Conservation (phyloP, 2,329 filamentous ascomycete species). For the Calycina herbarum region DNA sequence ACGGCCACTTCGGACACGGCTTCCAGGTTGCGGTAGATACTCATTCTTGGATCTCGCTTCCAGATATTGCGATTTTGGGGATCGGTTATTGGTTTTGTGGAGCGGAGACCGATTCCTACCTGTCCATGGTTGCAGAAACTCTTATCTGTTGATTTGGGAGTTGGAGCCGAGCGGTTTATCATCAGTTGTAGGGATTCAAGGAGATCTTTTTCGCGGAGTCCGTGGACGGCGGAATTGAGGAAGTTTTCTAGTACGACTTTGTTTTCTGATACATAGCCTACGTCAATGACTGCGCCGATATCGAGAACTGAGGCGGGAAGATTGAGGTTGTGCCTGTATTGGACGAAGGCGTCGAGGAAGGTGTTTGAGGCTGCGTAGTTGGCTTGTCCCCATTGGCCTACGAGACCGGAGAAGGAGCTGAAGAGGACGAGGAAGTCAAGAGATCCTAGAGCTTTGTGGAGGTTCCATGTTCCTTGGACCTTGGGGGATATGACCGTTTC, state of each 20-base stretch:
- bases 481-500: constrained; percentile 39
- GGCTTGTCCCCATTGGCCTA: background rate
- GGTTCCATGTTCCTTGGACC: constrained; percentile 23
- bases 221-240: background rate
- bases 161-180: background rate
- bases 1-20: background rate
- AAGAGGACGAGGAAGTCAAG: constrained; percentile 42
- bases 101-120: background rate
- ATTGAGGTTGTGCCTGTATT: constrained; percentile 23
- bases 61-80: constrained; percentile 1
- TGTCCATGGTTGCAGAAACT: background rate
- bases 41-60: constrained; percentile 8
- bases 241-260: background rate
- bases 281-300: constrained; percentile 8
- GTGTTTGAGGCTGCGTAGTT: constrained; percentile 39
- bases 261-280: constrained; percentile 6
- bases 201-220: background rate
- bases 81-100: background rate
- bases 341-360: constrained; percentile 35
- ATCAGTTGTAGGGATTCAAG: background rate
- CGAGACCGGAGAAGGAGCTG: constrained; percentile 2
- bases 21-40: background rate
- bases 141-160: background rate
- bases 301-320: constrained; percentile 28
- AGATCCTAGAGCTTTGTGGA: constrained; percentile 18